Evolutionary conservation across 805 yeast species (phyloP), one percentile per base, ranked within the genome.

Genomic region (Sugiyamaella qingdaonensis): DNA sequence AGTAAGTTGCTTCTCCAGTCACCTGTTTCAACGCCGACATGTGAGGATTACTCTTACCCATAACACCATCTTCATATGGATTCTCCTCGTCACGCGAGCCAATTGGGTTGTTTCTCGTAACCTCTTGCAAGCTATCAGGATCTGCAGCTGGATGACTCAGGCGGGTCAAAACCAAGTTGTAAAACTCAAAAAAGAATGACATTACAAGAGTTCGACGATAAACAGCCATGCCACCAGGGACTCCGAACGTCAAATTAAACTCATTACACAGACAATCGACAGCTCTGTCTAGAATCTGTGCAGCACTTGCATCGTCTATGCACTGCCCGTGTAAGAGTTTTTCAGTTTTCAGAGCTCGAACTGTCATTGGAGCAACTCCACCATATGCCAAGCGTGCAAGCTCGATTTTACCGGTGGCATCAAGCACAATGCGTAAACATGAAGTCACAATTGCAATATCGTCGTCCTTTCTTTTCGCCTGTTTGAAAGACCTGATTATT

Each of bases 151-250:
- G 27, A 2, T 32, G 13, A 18, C 53, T 49, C 47, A 71, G 51
- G 8, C 24, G 43, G 24, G 43, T 7, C 19, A 39, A 39, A 52
- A 71, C 61, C 44, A 64, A 58, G 48, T 74, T 72, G 63, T 66
- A 69, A 53, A 76, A 76, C 58, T 71, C 74, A 66, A 70, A 76
- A 58, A 76, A 76, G 61, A 76, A 76, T 9, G 78, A 74, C 48
- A 75, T 54, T 10, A 77, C 70, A 43, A 76, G 64, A n/a, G 78
- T 69, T 36, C 74, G 62, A 48, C 80, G 63, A 56, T 72, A 76
- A 1, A 73, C 64, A 0, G 79, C 78, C 78, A 74, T 75, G 11
- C 79, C 80, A 52, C 80, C 80, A 2, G 79, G 79, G 43, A 76
- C 80, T 14, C 67, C 67, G 58, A 59, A 76, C 1, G 74, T 68